phyloP scores from a whole-genome alignment of 176 grass and related monocot species.

The Aegilops speltoides region DNA sequence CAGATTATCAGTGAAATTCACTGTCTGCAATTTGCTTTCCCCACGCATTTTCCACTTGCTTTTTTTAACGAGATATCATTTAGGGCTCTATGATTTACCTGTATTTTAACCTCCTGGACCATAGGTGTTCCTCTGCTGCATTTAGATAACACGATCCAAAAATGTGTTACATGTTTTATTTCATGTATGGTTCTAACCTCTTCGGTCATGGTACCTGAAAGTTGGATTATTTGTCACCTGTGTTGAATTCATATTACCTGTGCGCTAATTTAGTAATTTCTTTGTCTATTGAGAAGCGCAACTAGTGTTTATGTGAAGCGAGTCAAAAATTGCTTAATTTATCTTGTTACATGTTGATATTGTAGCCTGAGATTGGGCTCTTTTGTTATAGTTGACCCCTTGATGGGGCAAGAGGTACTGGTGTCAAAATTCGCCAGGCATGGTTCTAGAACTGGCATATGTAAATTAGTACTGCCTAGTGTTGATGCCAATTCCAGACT shows the following conservation, averaged over 20 bases:
- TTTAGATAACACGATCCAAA: neutral
- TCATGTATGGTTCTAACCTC: neutral
- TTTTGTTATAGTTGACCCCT: neutral
- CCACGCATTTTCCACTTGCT: neutral
- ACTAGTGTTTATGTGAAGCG: neutral
- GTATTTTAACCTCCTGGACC: neutral
- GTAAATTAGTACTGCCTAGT: neutral
- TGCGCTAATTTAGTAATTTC: neutral
- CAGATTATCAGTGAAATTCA: neutral
- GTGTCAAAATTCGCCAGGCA: neutral
- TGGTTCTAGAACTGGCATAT: neutral
- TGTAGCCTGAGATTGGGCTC: neutral
- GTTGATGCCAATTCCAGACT: neutral
- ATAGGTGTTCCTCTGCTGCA: neutral
- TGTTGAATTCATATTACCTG: neutral
- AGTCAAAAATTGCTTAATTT: neutral
- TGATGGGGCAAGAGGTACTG: neutral
- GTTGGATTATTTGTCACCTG: neutral
- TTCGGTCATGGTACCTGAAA: slow-evolving; percentile 1
- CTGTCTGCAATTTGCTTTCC: neutral
- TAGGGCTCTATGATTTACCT: neutral
- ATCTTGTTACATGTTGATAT: neutral
- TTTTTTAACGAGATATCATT: neutral
- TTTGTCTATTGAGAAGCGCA: neutral
- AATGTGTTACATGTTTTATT: neutral